phyloP scores from a whole-genome alignment of 225 moss, liverwort and hornwort genomes.

The Sphagnum tenellum region DNA sequence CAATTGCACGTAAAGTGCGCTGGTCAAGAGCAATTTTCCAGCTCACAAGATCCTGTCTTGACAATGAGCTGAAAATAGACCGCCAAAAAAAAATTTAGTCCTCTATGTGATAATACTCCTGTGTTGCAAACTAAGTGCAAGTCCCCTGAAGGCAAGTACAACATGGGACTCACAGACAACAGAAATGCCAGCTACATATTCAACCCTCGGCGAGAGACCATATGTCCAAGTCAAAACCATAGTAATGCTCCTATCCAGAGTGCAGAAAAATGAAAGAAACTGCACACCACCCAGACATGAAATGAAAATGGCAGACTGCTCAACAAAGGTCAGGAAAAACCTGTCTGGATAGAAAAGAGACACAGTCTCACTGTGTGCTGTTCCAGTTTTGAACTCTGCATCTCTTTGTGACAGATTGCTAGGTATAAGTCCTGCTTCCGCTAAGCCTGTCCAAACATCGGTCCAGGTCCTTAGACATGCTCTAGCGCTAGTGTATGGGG shows the following conservation, averaged over 20 bases:
- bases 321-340: conserved; percentile 7
- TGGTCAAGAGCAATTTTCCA: conserved; percentile 92
- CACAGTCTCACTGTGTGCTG: conserved; percentile 26
- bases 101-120: background rate
- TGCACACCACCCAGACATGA: too few species aligned
- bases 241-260: background rate
- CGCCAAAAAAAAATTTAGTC: conserved; percentile 5
- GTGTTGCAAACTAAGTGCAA: background rate
- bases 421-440: conserved; percentile 91
- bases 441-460: conserved; percentile 42
- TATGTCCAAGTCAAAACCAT: background rate
- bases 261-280: too few species aligned
- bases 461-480: too few species aligned
- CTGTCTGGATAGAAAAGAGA: conserved; percentile 66
- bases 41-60: conserved; percentile 85
- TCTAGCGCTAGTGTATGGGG: too few species aligned
- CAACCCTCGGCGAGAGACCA: background rate
- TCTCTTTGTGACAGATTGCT: conserved; percentile 82
- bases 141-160: background rate
- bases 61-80: conserved; percentile 52
- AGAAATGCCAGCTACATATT: conserved; percentile 1
- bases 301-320: too few species aligned
- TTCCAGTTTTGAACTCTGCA: conserved; percentile 22
- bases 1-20: conserved; percentile 35
- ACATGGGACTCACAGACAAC: background rate